These are phyloP conservation scores for Coemansia sp. DNA, from an alignment of 192 early-diverging fungal genomes.

Conservation along the genomic window DNA sequence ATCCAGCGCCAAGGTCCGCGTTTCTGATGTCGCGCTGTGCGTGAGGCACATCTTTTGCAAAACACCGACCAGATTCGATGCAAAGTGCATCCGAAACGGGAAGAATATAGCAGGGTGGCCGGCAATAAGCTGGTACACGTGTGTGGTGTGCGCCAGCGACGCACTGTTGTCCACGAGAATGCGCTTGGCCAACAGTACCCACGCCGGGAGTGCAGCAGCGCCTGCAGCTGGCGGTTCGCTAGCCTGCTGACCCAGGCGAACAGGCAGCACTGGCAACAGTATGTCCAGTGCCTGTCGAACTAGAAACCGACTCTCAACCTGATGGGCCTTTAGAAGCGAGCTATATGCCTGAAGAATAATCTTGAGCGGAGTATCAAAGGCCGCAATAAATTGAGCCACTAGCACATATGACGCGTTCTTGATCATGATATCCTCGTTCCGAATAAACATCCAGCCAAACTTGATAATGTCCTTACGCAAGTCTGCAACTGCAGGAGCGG, in stretches of 20 bases:
- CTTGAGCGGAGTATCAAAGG: conserved; percentile 87
- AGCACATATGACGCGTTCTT: conserved; percentile 96
- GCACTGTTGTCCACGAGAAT: conserved; percentile 94
- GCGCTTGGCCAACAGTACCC: conserved; percentile 84
- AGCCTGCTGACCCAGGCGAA: conserved; percentile 62
- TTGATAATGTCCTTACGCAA: conserved; percentile 88
- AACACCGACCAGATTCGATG: conserved; percentile 82
- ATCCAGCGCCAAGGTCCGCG: conserved; percentile 81
- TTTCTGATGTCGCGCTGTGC: conserved; percentile 82
- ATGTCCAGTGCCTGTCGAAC: conserved; percentile 95
- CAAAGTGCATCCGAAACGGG: conserved; percentile 83
- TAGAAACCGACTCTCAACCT: conserved; percentile 80
- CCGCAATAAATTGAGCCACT: conserved; percentile 88
- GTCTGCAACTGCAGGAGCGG: conserved; percentile 73
- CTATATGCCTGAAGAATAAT: conserved; percentile 87
- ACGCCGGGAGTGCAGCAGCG: conserved; percentile 63
- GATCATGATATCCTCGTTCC: conserved; percentile 87
- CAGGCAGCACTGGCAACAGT: conserved; percentile 86
- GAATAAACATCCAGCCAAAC: conserved; percentile 88
- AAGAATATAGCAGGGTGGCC: conserved; percentile 90
- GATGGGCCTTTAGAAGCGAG: conserved; percentile 84
- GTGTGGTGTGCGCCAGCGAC: conserved; percentile 81
- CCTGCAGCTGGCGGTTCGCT: conserved; percentile 27
- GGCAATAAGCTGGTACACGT: conserved; percentile 89
- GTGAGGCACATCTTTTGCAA: conserved; percentile 86